A percentile compares a stretch with the other conserved stretches of the same genome.
Evolutionary conservation across 495 filamentous ascomycete genomes (phyloP).

Genomic region (Penicillium cinerascens): DNA sequence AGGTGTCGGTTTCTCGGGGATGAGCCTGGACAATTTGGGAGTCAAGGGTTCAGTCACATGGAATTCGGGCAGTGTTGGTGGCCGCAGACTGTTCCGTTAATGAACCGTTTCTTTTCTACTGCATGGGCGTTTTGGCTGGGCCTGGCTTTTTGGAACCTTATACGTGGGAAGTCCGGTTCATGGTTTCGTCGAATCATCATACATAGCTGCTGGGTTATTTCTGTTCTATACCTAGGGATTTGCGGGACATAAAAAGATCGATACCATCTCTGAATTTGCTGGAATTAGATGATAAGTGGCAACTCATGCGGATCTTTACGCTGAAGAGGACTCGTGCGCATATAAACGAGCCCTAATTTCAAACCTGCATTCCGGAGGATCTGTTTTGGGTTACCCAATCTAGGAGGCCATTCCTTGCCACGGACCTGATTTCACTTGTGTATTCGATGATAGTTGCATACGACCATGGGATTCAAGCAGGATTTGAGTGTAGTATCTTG

Average conservation of each 20-base stretch:
- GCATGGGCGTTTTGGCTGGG: slow-evolving; percentile 5
- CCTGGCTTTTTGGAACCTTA: not conserved
- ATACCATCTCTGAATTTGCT: not conserved
- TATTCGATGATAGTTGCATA: not conserved
- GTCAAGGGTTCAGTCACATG: slow-evolving; percentile 61
- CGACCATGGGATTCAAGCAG: not conserved
- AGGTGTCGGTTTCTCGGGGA: slow-evolving; percentile 67
- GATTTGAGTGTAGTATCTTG: not conserved
- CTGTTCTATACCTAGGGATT: not conserved
- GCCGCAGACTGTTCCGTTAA: slow-evolving; percentile 62
- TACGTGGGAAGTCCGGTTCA: not conserved
- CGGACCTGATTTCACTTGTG: not conserved
- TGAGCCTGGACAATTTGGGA: slow-evolving; percentile 65
- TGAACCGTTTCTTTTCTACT: slow-evolving; percentile 3
- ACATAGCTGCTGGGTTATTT: not conserved
- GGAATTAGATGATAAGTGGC: not conserved
- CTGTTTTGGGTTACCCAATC: slow-evolving; percentile 5
- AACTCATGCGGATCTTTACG: not conserved
- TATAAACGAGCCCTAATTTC: slow-evolving; percentile 1
- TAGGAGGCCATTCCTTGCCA: slow-evolving; percentile 5
- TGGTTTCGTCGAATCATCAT: slow-evolving; percentile 1
- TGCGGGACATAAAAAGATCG: slow-evolving; percentile 4
- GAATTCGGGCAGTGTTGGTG: slow-evolving; percentile 45
- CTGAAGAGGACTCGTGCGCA: not conserved
- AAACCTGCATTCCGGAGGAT: slow-evolving; percentile 9